phyloP scores from a whole-genome alignment of 2,329 filamentous ascomycete species.

The Fusarium dimerum region DNA sequence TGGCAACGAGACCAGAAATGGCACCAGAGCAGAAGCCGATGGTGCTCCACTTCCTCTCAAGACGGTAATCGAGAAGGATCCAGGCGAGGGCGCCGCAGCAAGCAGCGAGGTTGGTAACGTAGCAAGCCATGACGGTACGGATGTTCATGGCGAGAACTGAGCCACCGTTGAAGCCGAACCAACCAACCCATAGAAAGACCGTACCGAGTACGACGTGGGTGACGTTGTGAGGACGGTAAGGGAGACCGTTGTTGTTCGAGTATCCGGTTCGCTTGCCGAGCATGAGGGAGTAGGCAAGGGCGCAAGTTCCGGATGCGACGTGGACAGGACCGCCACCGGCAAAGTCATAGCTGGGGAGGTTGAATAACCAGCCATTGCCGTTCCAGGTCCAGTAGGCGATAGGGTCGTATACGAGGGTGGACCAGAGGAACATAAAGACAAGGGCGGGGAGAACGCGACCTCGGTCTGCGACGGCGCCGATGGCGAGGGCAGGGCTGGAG shows the following conservation, averaged over 20 bases:
- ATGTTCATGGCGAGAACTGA: constrained; percentile 79
- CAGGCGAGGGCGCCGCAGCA: constrained; percentile 80
- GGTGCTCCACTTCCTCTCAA: constrained; percentile 93
- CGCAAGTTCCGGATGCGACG: constrained; percentile 70
- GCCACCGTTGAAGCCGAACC: constrained; percentile 96
- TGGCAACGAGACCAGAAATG: constrained; percentile 84
- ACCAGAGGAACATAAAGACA: constrained; percentile 71
- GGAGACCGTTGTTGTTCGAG: constrained; percentile 59
- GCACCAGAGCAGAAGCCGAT: constrained; percentile 91
- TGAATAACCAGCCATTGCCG: constrained; percentile 68
- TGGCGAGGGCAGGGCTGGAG: constrained; percentile 55
- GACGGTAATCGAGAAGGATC: constrained; percentile 83
- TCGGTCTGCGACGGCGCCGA: constrained; percentile 62
- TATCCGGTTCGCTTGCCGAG: constrained; percentile 69
- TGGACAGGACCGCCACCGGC: constrained; percentile 76
- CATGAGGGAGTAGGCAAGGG: constrained; percentile 73
- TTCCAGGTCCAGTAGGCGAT: constrained; percentile 82
- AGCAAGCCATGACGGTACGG: constrained; percentile 84
- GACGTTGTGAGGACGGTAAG: constrained; percentile 72
- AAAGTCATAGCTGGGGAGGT: constrained; percentile 71
- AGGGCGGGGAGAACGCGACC: constrained; percentile 62
- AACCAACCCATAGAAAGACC: constrained; percentile 84
- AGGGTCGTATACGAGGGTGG: constrained; percentile 71
- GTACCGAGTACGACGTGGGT: constrained; percentile 74
- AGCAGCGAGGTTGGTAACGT: constrained; percentile 86